Conservation (phyloP, 164 flowering plant species). For the Sextonia rubra region DNA sequence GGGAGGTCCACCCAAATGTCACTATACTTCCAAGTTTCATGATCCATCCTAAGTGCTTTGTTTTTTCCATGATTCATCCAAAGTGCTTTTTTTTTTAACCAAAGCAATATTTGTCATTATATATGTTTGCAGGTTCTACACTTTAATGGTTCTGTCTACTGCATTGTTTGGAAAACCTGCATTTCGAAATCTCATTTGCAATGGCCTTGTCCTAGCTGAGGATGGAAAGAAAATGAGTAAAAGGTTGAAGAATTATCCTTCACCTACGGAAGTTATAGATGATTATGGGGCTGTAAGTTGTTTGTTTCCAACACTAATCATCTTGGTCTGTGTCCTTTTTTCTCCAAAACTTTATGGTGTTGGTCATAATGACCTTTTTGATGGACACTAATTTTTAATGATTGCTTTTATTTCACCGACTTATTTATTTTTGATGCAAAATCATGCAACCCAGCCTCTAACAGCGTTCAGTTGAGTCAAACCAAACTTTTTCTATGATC, state of each 20-base stretch:
- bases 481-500: no score
- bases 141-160: slow-evolving; percentile 95
- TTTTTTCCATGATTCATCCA: not conserved
- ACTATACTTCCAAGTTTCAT: not conserved
- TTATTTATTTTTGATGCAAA: no score
- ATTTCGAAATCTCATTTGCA: slow-evolving; percentile 92
- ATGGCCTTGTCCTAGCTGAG: slow-evolving; percentile 92
- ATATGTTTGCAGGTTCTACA: slow-evolving; percentile 70
- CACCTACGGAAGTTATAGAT: slow-evolving; percentile 75
- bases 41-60: not conserved
- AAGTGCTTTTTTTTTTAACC: not conserved
- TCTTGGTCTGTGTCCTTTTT: not conserved
- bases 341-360: not conserved
- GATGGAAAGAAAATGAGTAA: slow-evolving; percentile 99
- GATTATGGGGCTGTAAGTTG: slow-evolving; percentile 93
- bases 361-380: not conserved
- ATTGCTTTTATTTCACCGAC: not conserved
- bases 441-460: no score
- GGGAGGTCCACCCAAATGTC: not conserved
- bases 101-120: not conserved
- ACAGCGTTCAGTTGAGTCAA: no score
- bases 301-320: not conserved
- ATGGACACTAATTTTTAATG: not conserved
- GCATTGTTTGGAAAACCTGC: slow-evolving; percentile 96
- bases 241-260: slow-evolving; percentile 81